phyloP scores from a whole-genome alignment of 2,329 filamentous ascomycete genomes.

The Colletotrichum shisoi region DNA sequence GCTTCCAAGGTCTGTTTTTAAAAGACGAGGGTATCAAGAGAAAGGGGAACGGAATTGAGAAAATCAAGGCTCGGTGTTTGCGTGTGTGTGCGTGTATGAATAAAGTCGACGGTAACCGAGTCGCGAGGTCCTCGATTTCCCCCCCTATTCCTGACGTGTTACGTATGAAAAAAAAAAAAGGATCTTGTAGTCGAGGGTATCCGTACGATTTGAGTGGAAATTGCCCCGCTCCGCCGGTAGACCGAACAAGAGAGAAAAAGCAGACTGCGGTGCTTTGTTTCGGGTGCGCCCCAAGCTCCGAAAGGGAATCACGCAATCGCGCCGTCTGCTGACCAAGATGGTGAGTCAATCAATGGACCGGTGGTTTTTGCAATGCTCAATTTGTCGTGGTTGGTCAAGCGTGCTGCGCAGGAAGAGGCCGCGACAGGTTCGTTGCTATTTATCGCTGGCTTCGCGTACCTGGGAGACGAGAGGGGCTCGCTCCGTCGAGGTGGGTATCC shows the following conservation, averaged over 20 bases:
- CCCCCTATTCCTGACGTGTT: conserved; percentile 31
- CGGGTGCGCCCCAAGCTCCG: conserved; percentile 27
- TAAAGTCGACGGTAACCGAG: conserved; percentile 33
- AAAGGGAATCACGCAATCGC: conserved; percentile 39
- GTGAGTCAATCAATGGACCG: conserved; percentile 39
- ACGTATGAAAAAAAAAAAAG: conserved; percentile 24
- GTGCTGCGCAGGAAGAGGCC: conserved; percentile 6
- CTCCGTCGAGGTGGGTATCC: not conserved
- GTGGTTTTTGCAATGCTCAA: conserved; percentile 12
- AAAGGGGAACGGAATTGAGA: conserved; percentile 4
- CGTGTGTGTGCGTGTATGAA: not conserved
- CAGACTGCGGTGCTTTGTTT: conserved; percentile 28
- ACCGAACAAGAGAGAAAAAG: conserved; percentile 8
- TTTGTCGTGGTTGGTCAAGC: conserved; percentile 9
- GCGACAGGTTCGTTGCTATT: not conserved
- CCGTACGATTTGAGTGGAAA: conserved; percentile 31
- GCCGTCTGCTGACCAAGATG: conserved; percentile 30
- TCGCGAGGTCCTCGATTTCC: conserved; percentile 28
- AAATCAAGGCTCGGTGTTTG: conserved; percentile 8
- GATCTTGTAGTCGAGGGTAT: conserved; percentile 12
- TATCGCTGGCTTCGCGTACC: conserved; percentile 11
- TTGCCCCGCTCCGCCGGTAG: conserved; percentile 29
- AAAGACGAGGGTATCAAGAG: conserved; percentile 5
- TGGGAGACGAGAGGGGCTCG: not conserved
- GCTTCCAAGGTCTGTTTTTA: not conserved